A percentile compares a stretch with the other conserved stretches of the same genome.
Evolutionary conservation across 1,284 basidiomycete species (phyloP).

Genomic region (Pseudozyma sp.): DNA sequence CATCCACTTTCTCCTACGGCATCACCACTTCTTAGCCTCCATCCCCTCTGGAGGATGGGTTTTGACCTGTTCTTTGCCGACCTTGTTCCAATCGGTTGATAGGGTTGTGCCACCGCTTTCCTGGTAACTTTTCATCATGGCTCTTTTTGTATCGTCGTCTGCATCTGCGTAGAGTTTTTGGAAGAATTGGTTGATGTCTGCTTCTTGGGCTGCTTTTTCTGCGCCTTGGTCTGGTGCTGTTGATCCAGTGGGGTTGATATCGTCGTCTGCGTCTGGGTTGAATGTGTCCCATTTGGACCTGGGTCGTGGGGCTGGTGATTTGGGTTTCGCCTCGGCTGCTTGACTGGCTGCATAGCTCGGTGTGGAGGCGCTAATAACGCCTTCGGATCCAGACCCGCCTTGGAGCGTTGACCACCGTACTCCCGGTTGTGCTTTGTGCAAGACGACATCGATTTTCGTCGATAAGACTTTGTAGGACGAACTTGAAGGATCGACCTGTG

Average conservation of each 20-base stretch:
- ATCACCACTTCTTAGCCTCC: constrained; percentile 59
- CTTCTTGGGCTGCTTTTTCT: constrained; percentile 24
- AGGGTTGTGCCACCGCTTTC: constrained; percentile 65
- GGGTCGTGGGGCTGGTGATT: neutral
- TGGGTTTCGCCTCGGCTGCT: constrained; percentile 10
- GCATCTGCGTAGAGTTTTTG: constrained; percentile 66
- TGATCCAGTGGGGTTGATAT: constrained; percentile 2
- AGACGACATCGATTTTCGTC: constrained; percentile 61
- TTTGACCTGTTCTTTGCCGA: constrained; percentile 44
- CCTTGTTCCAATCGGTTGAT: constrained; percentile 67
- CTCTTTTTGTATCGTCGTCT: constrained; percentile 63
- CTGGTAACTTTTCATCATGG: constrained; percentile 67
- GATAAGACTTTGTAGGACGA: constrained; percentile 48
- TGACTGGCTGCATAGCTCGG: constrained; percentile 19
- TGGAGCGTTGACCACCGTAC: constrained; percentile 45
- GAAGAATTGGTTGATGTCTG: constrained; percentile 65
- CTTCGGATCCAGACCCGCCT: neutral
- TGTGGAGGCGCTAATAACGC: constrained; percentile 17
- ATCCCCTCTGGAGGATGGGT: constrained; percentile 62
- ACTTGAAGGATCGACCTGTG: constrained; percentile 27
- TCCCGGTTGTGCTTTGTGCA: constrained; percentile 51
- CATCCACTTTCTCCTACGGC: too few species aligned
- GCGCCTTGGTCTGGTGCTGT: constrained; percentile 9
- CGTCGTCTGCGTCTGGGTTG: constrained; percentile 48
- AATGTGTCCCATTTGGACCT: constrained; percentile 65